Percentiles rank a stretch among this genome's conserved stretches.
Conservation (phyloP, 305 asterid species). For the Fraxinus baroniana region DNA sequence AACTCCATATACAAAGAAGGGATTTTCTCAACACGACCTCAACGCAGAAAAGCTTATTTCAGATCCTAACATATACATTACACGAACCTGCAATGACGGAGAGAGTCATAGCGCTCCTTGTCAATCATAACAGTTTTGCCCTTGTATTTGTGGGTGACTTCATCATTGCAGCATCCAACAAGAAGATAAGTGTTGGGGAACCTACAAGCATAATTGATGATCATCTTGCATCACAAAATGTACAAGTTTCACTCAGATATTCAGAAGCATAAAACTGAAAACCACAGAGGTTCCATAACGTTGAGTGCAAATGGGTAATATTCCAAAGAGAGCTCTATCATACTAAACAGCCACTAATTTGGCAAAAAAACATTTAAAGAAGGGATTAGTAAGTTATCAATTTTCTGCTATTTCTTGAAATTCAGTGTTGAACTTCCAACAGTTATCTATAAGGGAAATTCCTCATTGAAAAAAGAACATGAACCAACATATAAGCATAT, state of each 20-base stretch:
- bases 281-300: not conserved
- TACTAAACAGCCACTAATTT: not conserved
- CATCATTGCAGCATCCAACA: slow-evolving; percentile 72
- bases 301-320: not conserved
- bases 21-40: not conserved
- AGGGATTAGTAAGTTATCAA: not conserved
- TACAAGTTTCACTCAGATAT: not conserved
- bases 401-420: not conserved
- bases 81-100: slow-evolving; percentile 61
- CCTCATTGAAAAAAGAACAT: not conserved
- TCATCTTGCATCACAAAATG: not conserved
- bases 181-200: slow-evolving; percentile 59
- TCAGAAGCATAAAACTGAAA: not conserved
- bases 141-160: slow-evolving; percentile 54
- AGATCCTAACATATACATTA: not conserved
- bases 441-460: not conserved
- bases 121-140: slow-evolving; percentile 71
- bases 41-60: not conserved
- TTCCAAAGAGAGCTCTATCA: not conserved
- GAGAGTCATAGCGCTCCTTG: slow-evolving; percentile 61
- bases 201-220: slow-evolving; percentile 27
- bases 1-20: not conserved
- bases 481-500: not conserved
- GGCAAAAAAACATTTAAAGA: not conserved
- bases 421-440: not conserved